Base-by-base conservation (phyloP, 2,329 filamentous ascomycete genomes). In the Magnaporthiopsis rhizophila region DNA sequence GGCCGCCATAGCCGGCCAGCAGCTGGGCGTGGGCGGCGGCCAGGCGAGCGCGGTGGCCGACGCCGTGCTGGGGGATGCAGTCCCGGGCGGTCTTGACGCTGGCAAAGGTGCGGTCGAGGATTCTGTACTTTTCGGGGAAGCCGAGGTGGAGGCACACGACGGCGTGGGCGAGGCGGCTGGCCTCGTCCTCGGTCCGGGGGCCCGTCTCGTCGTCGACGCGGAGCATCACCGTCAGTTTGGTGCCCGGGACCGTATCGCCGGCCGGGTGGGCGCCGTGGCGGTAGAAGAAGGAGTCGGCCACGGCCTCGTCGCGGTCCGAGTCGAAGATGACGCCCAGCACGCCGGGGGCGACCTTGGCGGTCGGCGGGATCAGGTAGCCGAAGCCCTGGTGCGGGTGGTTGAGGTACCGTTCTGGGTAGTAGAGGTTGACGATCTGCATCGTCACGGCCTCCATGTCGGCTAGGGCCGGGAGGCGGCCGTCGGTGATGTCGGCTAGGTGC, bases 341-440 rank as follows among this genome's bases (percentile, higher is more conserved):
- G 69, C 65, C 72, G 69, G 70, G 62, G 2, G 69, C 70, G 36
- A 66, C 66, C 30, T 69, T 65, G 30, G 73, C 68, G 21, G 87
- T 87, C 65, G 87, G 86, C 1, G 95, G 94, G 65, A 99, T 90
- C 6, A 99, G 85, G 75, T 98, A 98, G 68, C 95, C 95, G 73
- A 98, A 96, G 24, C 93, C 95, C 36, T 80, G 77, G 64, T 86
- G 79, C 18, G 85, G 84, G 2, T 70, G 66, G 61, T 91, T 80
- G 50, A 96, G 77, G 65, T 84, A 72, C 8, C 87, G 81, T 58
- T 86, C 80, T 1, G 82, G 79, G 74, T 89, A 99, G 82, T 89
- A 97, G 61, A 99, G 81, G 76, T 97, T 97, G 66, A 99, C 89
- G 2, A 93, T 90, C 87, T 93, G 93, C 69, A 97, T 92, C 38